Conservation (phyloP, 2,329 filamentous ascomycete genomes). For the Stagonosporopsis rhizophila region DNA sequence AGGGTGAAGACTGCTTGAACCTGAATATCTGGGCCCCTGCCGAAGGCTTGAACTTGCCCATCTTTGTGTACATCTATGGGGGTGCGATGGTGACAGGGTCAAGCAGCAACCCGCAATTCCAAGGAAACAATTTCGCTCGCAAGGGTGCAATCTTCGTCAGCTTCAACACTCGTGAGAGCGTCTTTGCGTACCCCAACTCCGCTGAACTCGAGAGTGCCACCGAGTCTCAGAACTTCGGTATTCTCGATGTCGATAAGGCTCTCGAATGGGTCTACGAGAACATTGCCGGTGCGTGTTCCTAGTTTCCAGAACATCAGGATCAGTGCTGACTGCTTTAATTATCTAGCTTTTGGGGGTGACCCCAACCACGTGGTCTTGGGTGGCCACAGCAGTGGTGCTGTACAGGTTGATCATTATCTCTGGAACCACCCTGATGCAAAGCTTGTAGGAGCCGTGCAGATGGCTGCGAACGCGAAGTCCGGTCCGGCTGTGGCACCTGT, state of each 20-base stretch:
- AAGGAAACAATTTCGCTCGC: slow-evolving; percentile 50
- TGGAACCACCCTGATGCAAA: slow-evolving; percentile 35
- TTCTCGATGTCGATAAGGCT: slow-evolving; percentile 49
- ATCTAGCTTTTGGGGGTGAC: slow-evolving; percentile 49
- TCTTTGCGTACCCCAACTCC: slow-evolving; percentile 53
- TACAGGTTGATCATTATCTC: slow-evolving; percentile 35
- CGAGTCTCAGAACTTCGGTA: slow-evolving; percentile 43
- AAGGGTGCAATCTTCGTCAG: slow-evolving; percentile 36
- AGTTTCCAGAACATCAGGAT: not conserved
- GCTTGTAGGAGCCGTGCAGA: slow-evolving; percentile 32
- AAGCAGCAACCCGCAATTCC: slow-evolving; percentile 51
- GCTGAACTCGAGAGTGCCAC: slow-evolving; percentile 39
- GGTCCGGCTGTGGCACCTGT: slow-evolving; percentile 30
- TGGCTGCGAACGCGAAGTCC: slow-evolving; percentile 36
- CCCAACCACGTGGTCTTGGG: slow-evolving; percentile 55
- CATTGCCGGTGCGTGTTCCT: slow-evolving; percentile 30
- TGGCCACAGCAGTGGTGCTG: slow-evolving; percentile 42
- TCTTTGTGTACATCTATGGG: slow-evolving; percentile 55
- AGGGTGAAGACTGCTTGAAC: slow-evolving; percentile 50
- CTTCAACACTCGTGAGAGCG: slow-evolving; percentile 40
- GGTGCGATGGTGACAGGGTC: slow-evolving; percentile 53
- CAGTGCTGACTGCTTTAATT: not conserved
- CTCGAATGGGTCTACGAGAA: slow-evolving; percentile 48
- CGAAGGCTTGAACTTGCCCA: slow-evolving; percentile 28
- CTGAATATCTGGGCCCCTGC: slow-evolving; percentile 39